Evolutionary conservation across 2,329 filamentous ascomycete species (phyloP).

Genomic region (Fulvia fulva): DNA sequence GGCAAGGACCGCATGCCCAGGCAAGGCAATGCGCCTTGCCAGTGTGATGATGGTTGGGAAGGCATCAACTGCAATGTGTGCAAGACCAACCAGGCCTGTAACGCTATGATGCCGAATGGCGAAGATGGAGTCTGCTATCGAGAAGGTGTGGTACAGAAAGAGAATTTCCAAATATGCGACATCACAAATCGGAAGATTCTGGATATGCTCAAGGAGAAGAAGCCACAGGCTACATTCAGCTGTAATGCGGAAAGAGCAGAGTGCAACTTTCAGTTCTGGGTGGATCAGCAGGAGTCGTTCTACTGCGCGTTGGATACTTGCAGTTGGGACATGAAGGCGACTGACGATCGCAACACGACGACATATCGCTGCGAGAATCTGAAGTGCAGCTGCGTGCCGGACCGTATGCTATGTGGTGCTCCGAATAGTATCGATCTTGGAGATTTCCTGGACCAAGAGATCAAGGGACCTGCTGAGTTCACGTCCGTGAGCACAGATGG

Average conservation of each 20-base stretch:
- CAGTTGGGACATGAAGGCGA: conserved; percentile 65
- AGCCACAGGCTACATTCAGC: conserved; percentile 90
- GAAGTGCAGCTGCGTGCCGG: conserved; percentile 80
- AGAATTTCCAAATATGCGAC: conserved; percentile 97
- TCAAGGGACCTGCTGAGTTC: conserved; percentile 85
- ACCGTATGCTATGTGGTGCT: conserved; percentile 90
- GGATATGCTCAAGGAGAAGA: conserved; percentile 75
- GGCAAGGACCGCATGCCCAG: conserved; percentile 75
- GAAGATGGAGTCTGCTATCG: conserved; percentile 88
- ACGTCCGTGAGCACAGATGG: conserved; percentile 58
- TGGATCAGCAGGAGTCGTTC: conserved; percentile 89
- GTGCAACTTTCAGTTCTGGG: conserved; percentile 99
- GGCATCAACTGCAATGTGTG: conserved; percentile 98
- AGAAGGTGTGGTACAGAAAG: conserved; percentile 81
- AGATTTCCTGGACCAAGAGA: conserved; percentile 77
- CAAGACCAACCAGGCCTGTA: conserved; percentile 74
- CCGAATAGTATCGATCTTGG: conserved; percentile 86
- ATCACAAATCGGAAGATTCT: conserved; percentile 95
- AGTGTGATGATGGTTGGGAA: conserved; percentile 89
- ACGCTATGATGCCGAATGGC: conserved; percentile 70
- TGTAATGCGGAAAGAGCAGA: conserved; percentile 70
- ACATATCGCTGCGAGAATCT: conserved; percentile 81
- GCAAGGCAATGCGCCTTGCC: conserved; percentile 61
- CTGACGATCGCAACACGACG: conserved; percentile 71
- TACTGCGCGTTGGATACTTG: conserved; percentile 88